A percentile compares a stretch with the other conserved stretches of the same genome.
Evolutionary conservation across 2,329 filamentous ascomycete species (phyloP).

Genomic region (Incumbomyces lentus): DNA sequence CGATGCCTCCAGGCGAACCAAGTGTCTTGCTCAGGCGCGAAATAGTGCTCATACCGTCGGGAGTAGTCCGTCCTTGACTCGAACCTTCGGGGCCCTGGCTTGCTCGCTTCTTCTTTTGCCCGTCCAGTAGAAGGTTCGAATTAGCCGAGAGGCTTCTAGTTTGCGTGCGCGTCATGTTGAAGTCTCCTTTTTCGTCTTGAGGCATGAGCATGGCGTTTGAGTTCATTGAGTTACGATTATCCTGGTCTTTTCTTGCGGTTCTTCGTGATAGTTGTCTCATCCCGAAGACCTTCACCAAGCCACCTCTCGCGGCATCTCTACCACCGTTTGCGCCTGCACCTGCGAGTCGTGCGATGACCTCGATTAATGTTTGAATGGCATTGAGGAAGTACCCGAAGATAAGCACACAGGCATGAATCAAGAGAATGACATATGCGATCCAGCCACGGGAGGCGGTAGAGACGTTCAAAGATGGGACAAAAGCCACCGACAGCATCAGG

Average conservation of each 20-base stretch:
- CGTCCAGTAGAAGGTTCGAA: conserved; percentile 51
- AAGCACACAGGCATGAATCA: conserved; percentile 74
- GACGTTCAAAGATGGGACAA: conserved; percentile 72
- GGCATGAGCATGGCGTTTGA: conserved; percentile 68
- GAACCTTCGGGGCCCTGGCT: conserved; percentile 40
- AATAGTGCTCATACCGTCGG: conserved; percentile 58
- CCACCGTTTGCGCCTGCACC: conserved; percentile 65
- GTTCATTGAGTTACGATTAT: conserved; percentile 64
- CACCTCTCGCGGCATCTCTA: conserved; percentile 61
- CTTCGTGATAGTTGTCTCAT: conserved; percentile 78
- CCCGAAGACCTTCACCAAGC: conserved; percentile 80
- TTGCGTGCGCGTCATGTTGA: conserved; percentile 43
- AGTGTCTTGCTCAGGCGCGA: conserved; percentile 47
- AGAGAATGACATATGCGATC: conserved; percentile 85
- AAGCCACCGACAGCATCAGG: conserved; percentile 67
- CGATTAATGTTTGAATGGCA: conserved; percentile 77
- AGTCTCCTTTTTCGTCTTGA: conserved; percentile 48
- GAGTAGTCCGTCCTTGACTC: conserved; percentile 48
- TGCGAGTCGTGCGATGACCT: conserved; percentile 71
- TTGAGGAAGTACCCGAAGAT: conserved; percentile 91
- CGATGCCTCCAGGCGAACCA: conserved; percentile 31
- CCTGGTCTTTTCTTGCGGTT: conserved; percentile 44
- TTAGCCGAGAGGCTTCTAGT: conserved; percentile 52
- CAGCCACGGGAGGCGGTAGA: conserved; percentile 74
- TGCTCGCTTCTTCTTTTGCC: conserved; percentile 35